phyloP scores from a whole-genome alignment of 768 basidiomycete species.

The Mycena crocata region DNA sequence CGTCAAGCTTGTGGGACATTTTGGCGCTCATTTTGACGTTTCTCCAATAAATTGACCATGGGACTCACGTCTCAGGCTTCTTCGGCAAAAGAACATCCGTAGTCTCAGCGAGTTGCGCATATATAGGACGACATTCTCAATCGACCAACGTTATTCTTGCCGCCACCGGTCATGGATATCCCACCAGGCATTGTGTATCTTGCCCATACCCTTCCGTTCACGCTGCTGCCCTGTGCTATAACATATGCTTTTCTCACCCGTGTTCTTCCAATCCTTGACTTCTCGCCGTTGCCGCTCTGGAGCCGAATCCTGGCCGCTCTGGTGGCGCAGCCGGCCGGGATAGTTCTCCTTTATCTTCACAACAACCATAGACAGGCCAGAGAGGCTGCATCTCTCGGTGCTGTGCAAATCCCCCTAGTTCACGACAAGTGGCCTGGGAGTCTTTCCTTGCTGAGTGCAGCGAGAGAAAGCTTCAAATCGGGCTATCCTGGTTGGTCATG shows the following conservation, averaged over 20 bases:
- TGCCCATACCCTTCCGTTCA: slow-evolving; percentile 5
- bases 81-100: too few relatives aligned
- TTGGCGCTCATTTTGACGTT: too few relatives aligned
- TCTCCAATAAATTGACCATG: too few relatives aligned
- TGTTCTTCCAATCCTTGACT: slow-evolving; percentile 4
- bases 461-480: not conserved
- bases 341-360: not conserved
- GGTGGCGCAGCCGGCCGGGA: slow-evolving; percentile 2
- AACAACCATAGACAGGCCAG: not conserved
- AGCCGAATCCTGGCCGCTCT: slow-evolving; percentile 1
- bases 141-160: too few relatives aligned
- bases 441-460: not conserved
- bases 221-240: not conserved
- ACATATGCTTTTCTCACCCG: slow-evolving; percentile 3
- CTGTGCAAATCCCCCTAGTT: slow-evolving; percentile 6
- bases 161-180: slow-evolving; percentile 16
- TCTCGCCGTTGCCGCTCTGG: slow-evolving; percentile 8
- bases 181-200: slow-evolving; percentile 13
- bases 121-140: too few relatives aligned
- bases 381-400: slow-evolving; percentile 16
- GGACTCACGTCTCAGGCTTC: too few relatives aligned
- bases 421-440: slow-evolving; percentile 13
- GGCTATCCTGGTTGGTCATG: slow-evolving; percentile 16
- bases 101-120: too few relatives aligned
- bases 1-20: too few relatives aligned